Base-by-base conservation (phyloP, 2,329 filamentous ascomycete genomes). In the Claviceps pusilla region DNA sequence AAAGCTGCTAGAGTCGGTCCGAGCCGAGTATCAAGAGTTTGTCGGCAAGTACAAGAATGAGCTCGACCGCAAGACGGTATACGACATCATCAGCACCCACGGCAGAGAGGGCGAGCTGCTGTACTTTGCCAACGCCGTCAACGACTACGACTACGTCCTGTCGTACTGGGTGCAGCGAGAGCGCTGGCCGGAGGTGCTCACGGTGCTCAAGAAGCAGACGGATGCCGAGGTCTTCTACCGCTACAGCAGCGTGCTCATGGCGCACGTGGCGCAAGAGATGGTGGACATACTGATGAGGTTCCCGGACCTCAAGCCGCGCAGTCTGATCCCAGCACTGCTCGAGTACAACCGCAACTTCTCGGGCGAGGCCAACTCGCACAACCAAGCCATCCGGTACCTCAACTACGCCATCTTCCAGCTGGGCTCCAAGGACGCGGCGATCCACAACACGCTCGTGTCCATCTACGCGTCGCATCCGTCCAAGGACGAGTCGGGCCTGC, bases 151-250 rank as follows among this genome's bases (percentile, higher is more conserved):
- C 66, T 98, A 95, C 64, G 89, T 97, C 28, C 74, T 98, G 14
- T 87, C 88, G 10, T 98, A 98, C 69, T 98, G 93, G 93, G 86
- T 97, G 19, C 93, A 97, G 69, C 80, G 91, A 56, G 93, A 97
- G 70, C 82, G 87, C 61, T 98, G 93, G 93, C 71, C 74, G 4
- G 89, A 96, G 62, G 89, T 89, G 2, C 74, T 98, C 59, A 80
- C 82, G 54, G 89, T 97, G 45, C 76, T 98, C 52, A 95, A 96
- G 72, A 89, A 87, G 68, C 93, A 98, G 70, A 95, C 84, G 5
- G 87, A 95, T 51, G 81, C 88, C 0, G 89, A 95, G 51, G 87
- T 95, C 48, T 98, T 97, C 70, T 97, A 97, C 73, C 86, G 88
- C 58, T 96, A 97, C 68, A 93, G 89, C 73, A 95, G 86, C 63